A percentile compares a stretch with the other conserved stretches of the same genome.
phyloP scores from a whole-genome alignment of 352 stramenopile genomes.

The Phytopythium litorale region DNA sequence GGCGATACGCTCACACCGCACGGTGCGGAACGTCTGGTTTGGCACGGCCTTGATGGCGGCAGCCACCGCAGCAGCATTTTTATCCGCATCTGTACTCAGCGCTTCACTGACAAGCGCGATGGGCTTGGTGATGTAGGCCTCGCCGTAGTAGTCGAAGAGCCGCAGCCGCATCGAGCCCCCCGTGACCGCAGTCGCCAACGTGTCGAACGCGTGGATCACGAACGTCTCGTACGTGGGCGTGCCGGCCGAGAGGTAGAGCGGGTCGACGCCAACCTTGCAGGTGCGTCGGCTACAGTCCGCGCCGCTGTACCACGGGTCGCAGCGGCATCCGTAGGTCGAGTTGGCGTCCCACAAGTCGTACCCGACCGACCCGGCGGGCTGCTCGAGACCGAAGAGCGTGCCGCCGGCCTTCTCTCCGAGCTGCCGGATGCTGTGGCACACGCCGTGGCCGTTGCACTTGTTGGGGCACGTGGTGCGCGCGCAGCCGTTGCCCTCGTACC shows the following conservation, averaged over 20 bases:
- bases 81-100: not conserved
- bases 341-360: conserved; percentile 85
- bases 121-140: conserved; percentile 54
- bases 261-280: conserved; percentile 72
- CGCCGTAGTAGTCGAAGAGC: conserved; percentile 66
- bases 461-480: conserved; percentile 68
- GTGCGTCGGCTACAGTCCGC: conserved; percentile 69
- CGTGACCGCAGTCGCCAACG: not conserved
- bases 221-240: conserved; percentile 46
- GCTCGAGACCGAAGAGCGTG: conserved; percentile 34
- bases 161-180: conserved; percentile 37
- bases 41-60: conserved; percentile 42
- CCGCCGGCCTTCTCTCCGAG: conserved; percentile 42
- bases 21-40: conserved; percentile 37
- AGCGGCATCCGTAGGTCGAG: conserved; percentile 83
- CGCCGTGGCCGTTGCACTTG: conserved; percentile 68
- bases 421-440: conserved; percentile 65
- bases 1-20: conserved; percentile 29
- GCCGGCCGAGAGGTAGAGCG: conserved; percentile 45
- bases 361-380: conserved; percentile 12
- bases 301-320: conserved; percentile 85
- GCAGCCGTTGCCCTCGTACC: conserved; percentile 88
- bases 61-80: conserved; percentile 14
- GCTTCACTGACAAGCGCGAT: conserved; percentile 38
- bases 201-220: conserved; percentile 32